Evolutionary conservation across 2,329 filamentous ascomycete species (phyloP), one percentile per base, ranked within the genome.

Genomic region (Colletotrichum spaethianum): DNA sequence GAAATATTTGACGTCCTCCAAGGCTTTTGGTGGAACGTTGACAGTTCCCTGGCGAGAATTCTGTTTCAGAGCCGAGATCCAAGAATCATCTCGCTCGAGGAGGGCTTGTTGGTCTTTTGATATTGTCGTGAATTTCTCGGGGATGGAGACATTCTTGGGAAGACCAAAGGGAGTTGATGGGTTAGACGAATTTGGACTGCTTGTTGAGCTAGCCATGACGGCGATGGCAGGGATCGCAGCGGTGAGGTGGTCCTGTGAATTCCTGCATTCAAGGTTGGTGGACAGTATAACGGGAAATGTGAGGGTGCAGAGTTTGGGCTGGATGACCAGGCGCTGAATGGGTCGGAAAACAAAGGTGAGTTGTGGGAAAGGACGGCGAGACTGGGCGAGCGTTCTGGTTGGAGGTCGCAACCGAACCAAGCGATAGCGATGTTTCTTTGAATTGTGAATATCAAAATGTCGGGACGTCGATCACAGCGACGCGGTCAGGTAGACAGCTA

Each of bases 91-190:
- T 0, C 75, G 67, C 2, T 82, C 79, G 1, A 87, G 76, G 2
- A 86, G 75, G 4, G 65, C 63, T 33, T 77, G 77, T 73, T 87
- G 86, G 50, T 84, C 80, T 20, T 76, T 78, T 0, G 84, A 82
- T 8, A 86, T 79, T 31, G 67, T 79, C 23, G 79, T 70, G 26
- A 80, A 73, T 16, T 73, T 78, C 8, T 77, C 78, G 14, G 76
- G 78, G 0, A 80, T 74, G 26, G 23, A 61, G 6, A 52, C 28
- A 26, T 38, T 40, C 23, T 44, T 56, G 12, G 40, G 50, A 66
- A 61, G 31, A 26, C 50, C 16, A 23, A 69, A 56, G 38, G 52
- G 50, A 8, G 20, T 12, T 0, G 33, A 59, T 16, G 16, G 33
- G 8, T 14, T 8, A 23, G 74, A 74, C 28, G 70, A 73, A 68